These are phyloP conservation scores for Suillus occidentalis DNA, from an alignment of 768 basidiomycete genomes.

Conservation along the genomic window DNA sequence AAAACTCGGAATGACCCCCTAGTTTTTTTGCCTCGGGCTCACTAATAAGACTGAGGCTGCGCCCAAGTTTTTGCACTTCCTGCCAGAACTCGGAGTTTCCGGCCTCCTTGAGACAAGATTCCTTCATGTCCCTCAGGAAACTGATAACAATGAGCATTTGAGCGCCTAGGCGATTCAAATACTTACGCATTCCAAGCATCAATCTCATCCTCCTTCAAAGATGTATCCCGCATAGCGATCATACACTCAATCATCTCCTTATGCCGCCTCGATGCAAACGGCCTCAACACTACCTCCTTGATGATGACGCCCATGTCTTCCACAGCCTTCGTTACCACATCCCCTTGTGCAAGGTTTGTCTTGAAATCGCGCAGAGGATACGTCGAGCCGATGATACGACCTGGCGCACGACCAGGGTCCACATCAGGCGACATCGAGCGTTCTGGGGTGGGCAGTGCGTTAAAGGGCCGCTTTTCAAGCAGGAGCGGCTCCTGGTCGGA, in stretches of 20 bases:
- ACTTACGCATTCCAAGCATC: constrained; percentile 77
- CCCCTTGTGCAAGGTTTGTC: constrained; percentile 67
- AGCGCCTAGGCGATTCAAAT: not conserved
- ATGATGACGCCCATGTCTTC: constrained; percentile 76
- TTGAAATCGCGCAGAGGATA: constrained; percentile 78
- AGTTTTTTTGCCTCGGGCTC: constrained; percentile 57
- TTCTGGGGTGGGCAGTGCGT: constrained; percentile 52
- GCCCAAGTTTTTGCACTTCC: constrained; percentile 50
- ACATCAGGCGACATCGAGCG: constrained; percentile 45
- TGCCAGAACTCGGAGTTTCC: constrained; percentile 74
- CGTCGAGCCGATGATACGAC: constrained; percentile 74
- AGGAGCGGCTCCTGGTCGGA: constrained; percentile 29
- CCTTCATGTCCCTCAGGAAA: constrained; percentile 59
- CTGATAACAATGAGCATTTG: constrained; percentile 34
- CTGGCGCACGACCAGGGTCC: constrained; percentile 58
- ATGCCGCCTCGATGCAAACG: constrained; percentile 68
- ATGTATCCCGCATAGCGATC: constrained; percentile 62
- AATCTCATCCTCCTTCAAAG: constrained; percentile 77
- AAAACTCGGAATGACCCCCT: constrained; percentile 57
- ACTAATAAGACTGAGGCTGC: constrained; percentile 59
- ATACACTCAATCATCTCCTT: constrained; percentile 77
- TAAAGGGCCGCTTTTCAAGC: constrained; percentile 15
- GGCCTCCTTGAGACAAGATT: constrained; percentile 49
- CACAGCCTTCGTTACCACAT: constrained; percentile 82
- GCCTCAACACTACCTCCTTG: constrained; percentile 63